These are phyloP conservation scores for Chrysophaeum taylorii DNA, from an alignment of 352 stramenopile species.

Conservation along the genomic window DNA sequence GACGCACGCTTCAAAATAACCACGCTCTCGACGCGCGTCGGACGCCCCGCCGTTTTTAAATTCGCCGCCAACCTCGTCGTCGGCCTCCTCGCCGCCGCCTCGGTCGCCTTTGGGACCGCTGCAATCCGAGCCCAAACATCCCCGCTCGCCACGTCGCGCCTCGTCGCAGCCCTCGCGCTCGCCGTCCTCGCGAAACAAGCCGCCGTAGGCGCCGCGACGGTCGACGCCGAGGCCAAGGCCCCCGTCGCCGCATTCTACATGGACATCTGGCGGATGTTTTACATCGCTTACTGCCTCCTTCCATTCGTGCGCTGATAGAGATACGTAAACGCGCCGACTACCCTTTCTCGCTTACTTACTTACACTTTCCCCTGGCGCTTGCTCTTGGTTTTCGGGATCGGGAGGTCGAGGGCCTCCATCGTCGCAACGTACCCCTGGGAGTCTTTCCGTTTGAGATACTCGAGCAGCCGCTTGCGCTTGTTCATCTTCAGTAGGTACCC, in stretches of 20 bases:
- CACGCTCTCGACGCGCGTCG: conserved; percentile 55
- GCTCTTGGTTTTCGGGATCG: neutral
- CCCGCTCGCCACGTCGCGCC: too few species aligned
- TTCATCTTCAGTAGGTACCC: neutral
- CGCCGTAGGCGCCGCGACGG: too few species aligned
- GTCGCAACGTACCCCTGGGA: neutral
- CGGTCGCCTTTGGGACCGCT: conserved; percentile 5
- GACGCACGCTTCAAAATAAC: conserved; percentile 53
- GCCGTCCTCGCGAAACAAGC: too few species aligned
- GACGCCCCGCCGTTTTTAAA: conserved; percentile 47
- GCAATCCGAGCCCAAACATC: too few species aligned
- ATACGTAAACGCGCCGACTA: too few species aligned
- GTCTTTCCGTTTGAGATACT: neutral
- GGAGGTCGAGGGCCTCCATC: neutral
- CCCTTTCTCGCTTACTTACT: too few species aligned
- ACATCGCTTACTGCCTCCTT: conserved; percentile 32
- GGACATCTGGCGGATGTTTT: conserved; percentile 38
- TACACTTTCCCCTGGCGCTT: too few species aligned
- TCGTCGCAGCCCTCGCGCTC: too few species aligned
- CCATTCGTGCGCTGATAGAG: conserved; percentile 34
- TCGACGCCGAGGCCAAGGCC: too few species aligned
- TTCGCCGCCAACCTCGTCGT: conserved; percentile 24
- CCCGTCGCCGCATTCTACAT: conserved; percentile 39
- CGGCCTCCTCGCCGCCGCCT: conserved; percentile 18
- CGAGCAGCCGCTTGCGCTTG: neutral